Conservation (phyloP, 805 yeast species). For the Ogataea naganishii region DNA sequence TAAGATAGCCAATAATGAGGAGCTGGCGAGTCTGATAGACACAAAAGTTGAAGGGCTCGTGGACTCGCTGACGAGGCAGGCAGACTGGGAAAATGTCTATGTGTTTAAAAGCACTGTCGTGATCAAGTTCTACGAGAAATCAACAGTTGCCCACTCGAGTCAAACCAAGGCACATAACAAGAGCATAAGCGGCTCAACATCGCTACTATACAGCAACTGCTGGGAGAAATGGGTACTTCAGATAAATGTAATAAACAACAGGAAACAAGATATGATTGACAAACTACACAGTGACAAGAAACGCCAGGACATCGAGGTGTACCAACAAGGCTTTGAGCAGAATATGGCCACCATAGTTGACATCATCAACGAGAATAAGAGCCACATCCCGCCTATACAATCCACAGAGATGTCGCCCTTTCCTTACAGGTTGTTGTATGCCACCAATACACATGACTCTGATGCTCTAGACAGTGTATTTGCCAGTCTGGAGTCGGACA, state of each 20-base stretch:
- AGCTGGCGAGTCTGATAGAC: slow-evolving; percentile 36
- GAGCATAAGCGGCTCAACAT: too few species aligned
- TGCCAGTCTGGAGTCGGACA: slow-evolving; percentile 8
- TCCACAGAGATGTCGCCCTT: slow-evolving; percentile 61
- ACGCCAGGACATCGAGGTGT: slow-evolving; percentile 6
- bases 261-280: slow-evolving; percentile 6
- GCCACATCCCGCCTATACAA: slow-evolving; percentile 68
- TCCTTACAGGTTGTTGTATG: slow-evolving; percentile 34
- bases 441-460: slow-evolving; percentile 16
- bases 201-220: slow-evolving; percentile 34
- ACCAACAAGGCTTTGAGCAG: slow-evolving; percentile 29
- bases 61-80: slow-evolving; percentile 11
- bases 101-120: slow-evolving; percentile 25
- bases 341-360: slow-evolving; percentile 39
- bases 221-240: slow-evolving; percentile 72
- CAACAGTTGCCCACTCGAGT: slow-evolving; percentile 5
- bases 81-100: slow-evolving; percentile 6
- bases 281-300: background rate
- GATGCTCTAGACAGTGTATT: slow-evolving; percentile 18
- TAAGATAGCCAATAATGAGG: slow-evolving; percentile 31
- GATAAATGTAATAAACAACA: slow-evolving; percentile 30
- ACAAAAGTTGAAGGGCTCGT: slow-evolving; percentile 24
- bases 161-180: too few species aligned
- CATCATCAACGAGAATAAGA: slow-evolving; percentile 45
- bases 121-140: slow-evolving; percentile 19